Base-by-base conservation (phyloP, 805 yeast species). In the Kodamaea laetipori region DNA sequence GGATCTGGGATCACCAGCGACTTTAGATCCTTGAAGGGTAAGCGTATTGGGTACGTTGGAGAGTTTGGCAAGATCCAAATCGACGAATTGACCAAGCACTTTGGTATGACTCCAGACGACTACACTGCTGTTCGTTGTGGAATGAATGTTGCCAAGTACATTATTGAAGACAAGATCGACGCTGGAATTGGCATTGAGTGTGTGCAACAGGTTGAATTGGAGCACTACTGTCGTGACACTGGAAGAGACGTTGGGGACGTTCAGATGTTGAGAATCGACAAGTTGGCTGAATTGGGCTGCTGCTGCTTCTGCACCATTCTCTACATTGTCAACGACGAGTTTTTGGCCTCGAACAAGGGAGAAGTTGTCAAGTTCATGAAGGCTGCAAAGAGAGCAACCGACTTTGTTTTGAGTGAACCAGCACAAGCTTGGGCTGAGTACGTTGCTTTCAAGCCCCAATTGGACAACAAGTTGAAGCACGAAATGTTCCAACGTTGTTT, bases 151-250 rank as follows among this genome's bases (percentile, higher is more conserved):
- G 78, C 81, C 46, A 76, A 74, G 54, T 70, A 69, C 51, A 77
- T 77, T 51, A 72, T 77, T 41, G 78, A 76, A 41, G 81, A 81
- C 27, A 67, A 70, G 50, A 75, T 77, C 42, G 79, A 77, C 56
- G 81, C 80, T 45, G 82, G 82, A 41, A 71, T 77, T 54, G 82
- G 82, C 53, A 74, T 77, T 44, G 82, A 77, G 56, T 77, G 80
- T 60, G 74, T 77, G 57, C 82, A 77, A 57, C 81, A 76, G 59
- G 82, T 77, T 37, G 78, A 77, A 55, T 66, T 77, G 52, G 81
- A 76, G 55, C 79, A 76, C 49, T 72, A 72, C 58, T 66, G 71
- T 49, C 63, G 64, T 51, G 45, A 57, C 17, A 61, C 68, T 47
- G 78, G 78, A 13, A 66, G 73, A 53, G 69, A 72, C 23, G 57